A percentile compares a stretch with the other conserved stretches of the same genome.
phyloP scores from a whole-genome alignment of 768 basidiomycete genomes.

The Astraeus odoratus region DNA sequence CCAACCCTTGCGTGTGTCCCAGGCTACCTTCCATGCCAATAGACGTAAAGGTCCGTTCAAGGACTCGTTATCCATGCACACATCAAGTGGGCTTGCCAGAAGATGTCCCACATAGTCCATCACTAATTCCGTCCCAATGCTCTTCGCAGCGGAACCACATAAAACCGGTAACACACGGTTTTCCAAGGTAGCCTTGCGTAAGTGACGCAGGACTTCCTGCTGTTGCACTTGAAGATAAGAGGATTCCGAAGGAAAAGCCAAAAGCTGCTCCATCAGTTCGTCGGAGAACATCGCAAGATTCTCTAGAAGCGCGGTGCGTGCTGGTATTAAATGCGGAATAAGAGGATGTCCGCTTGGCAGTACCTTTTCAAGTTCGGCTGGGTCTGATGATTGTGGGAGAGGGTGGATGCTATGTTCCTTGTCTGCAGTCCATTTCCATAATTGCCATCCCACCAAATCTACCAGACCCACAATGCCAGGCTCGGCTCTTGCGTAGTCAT shows the following conservation, averaged over 20 bases:
- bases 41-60: conserved; percentile 48
- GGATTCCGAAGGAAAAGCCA: conserved; percentile 48
- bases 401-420: conserved; percentile 35
- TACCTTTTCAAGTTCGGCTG: conserved; percentile 34
- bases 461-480: conserved; percentile 82
- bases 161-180: conserved; percentile 71
- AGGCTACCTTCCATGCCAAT: conserved; percentile 84
- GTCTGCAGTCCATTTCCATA: conserved; percentile 66
- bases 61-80: conserved; percentile 39
- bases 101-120: conserved; percentile 81
- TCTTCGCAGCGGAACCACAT: conserved; percentile 75
- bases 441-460: conserved; percentile 77
- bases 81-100: conserved; percentile 70
- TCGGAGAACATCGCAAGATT: conserved; percentile 77
- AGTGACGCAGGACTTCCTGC: conserved; percentile 47
- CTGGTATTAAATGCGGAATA: conserved; percentile 54
- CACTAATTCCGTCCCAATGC: conserved; percentile 74
- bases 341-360: conserved; percentile 62
- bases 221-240: conserved; percentile 59
- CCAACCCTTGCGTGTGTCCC: conserved; percentile 82
- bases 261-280: conserved; percentile 66
- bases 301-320: conserved; percentile 68
- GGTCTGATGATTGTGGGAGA: conserved; percentile 47
- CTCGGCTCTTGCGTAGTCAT: conserved; percentile 63
- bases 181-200: conserved; percentile 60